Conservation (phyloP, 2,329 filamentous ascomycete species). For the Sclerotinia borealis region DNA sequence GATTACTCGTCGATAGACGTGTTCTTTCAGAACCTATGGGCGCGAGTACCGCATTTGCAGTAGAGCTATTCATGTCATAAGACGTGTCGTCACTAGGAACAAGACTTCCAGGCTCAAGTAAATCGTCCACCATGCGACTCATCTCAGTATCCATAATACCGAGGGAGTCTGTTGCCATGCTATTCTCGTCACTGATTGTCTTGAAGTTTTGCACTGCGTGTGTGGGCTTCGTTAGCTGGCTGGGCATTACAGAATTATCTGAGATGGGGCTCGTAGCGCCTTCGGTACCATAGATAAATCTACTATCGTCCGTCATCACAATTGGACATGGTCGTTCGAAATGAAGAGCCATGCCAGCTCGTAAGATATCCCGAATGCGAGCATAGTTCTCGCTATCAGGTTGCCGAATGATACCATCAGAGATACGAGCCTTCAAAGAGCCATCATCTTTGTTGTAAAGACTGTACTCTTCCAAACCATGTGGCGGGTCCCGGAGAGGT, state of each 20-base stretch:
- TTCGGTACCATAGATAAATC: slow-evolving; percentile 41
- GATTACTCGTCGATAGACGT: slow-evolving; percentile 31
- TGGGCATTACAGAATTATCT: background rate
- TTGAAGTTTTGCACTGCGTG: background rate
- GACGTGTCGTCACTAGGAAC: slow-evolving; percentile 39
- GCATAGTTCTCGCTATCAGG: slow-evolving; percentile 61
- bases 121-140: slow-evolving; percentile 52
- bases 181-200: background rate
- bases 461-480: slow-evolving; percentile 42
- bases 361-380: slow-evolving; percentile 55
- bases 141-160: slow-evolving; percentile 41
- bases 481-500: slow-evolving; percentile 44
- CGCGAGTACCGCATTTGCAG: slow-evolving; percentile 46
- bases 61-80: slow-evolving; percentile 50
- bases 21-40: slow-evolving; percentile 32
- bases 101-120: slow-evolving; percentile 38
- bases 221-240: background rate
- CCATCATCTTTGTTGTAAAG: slow-evolving; percentile 37
- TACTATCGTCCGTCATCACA: slow-evolving; percentile 38
- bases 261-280: background rate
- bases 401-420: slow-evolving; percentile 47
- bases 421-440: slow-evolving; percentile 40
- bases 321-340: slow-evolving; percentile 37
- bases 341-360: slow-evolving; percentile 54
- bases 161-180: slow-evolving; percentile 18